These are phyloP conservation scores for Starmerella sirachaensis DNA, from an alignment of 805 yeast genomes.

Conservation along the genomic window DNA sequence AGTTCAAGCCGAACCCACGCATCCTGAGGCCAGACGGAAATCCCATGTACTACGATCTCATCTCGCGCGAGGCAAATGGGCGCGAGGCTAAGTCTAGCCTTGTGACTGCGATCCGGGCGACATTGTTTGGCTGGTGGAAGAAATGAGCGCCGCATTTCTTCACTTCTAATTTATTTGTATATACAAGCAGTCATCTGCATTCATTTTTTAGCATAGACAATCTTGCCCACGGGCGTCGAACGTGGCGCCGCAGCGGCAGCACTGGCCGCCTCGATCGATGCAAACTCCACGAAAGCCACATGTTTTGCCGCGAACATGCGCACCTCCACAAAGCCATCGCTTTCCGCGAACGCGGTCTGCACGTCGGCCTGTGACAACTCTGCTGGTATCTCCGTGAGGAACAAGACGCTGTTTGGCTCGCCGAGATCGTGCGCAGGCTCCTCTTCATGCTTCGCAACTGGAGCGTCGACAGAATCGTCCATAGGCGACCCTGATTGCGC, in stretches of 20 bases:
- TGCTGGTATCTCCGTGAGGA: conserved; percentile 53
- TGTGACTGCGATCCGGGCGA: conserved; percentile 57
- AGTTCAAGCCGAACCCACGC: conserved; percentile 36
- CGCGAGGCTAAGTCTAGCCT: conserved; percentile 53
- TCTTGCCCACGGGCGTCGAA: conserved; percentile 6
- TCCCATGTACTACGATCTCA: conserved; percentile 61
- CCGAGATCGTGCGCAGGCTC: conserved; percentile 4
- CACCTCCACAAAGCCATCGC: conserved; percentile 52
- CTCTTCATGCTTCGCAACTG: neutral
- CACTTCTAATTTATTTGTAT: neutral
- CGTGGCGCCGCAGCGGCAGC: conserved; percentile 5
- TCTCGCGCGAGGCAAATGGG: conserved; percentile 48
- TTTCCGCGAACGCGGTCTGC: conserved; percentile 36
- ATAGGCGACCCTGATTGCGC: too few relatives aligned
- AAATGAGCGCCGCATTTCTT: conserved; percentile 3
- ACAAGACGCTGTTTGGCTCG: conserved; percentile 51
- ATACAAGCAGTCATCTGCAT: neutral
- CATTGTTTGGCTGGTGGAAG: conserved; percentile 48
- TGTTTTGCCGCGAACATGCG: conserved; percentile 55
- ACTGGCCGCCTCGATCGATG: conserved; percentile 12
- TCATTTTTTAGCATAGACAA: conserved; percentile 20
- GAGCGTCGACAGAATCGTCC: neutral
- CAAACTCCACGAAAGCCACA: conserved; percentile 75
- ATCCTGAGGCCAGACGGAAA: conserved; percentile 72
- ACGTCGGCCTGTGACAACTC: conserved; percentile 34